Evolutionary conservation across 2,329 filamentous ascomycete species (phyloP), one percentile per base, ranked within the genome.

Genomic region (Penicillium frequentans): DNA sequence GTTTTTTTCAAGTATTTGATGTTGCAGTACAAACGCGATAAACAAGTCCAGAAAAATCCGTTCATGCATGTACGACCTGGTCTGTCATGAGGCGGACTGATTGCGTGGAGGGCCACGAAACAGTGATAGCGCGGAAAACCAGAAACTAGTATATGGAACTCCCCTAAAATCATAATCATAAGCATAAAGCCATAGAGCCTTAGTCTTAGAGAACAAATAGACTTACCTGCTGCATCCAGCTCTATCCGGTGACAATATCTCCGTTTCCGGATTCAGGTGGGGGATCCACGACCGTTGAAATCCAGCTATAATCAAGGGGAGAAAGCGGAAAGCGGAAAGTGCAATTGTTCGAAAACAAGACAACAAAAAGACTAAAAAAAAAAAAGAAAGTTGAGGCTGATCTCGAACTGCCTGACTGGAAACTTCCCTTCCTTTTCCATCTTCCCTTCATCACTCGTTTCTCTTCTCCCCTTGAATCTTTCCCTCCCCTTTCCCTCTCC

Each of bases 251-350:
- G 27, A 44, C 26, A 19, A 16, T 65, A 65, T 70, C 64, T 61
- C 68, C 69, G 70, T 69, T 71, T 72, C 70, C 70, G 71, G 70
- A 64, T 70, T 58, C 63, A 72, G 69, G 67, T 62, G 67, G 68
- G 63, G 68, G 69, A 69, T 70, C 68, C 69, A 69, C 67, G 66
- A 63, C 62, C 65, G 63, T 70, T 70, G 58, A 64, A 62, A 52
- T 42, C 54, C 49, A 47, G 54, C 35, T 61, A 49, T 50, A 51
- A 54, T 57, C 44, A 46, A 54, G 51, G 33, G 45, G 50, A 54
- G 51, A 48, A 47, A 33, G 24, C 29, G 37, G 27, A 52, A 44
- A 44, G 42, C n/a, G 27, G 31, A 49, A 35, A 23, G 29, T 33
- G 26, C 31, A 49, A 26, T 48, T 33, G 46, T 48, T 48, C 27